Percentiles rank a stretch among this genome's conserved stretches.
Evolutionary conservation across 2,329 filamentous ascomycete species (phyloP).

Genomic region (Trichocomaceae sp.): DNA sequence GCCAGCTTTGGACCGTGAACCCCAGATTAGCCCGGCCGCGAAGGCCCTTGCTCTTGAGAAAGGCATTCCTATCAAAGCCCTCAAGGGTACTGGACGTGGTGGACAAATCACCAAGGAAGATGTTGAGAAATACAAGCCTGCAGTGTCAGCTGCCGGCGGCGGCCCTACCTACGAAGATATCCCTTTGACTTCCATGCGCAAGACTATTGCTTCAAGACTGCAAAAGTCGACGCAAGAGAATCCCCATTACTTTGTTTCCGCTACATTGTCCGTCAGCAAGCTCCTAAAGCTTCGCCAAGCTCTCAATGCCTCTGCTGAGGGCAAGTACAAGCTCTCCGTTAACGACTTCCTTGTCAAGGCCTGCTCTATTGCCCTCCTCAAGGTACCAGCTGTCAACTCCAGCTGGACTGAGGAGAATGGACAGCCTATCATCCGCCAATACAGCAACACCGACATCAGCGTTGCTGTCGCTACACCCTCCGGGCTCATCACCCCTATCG

Average conservation of each 20-base stretch:
- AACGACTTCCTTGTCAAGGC: conserved; percentile 99
- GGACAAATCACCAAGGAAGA: conserved; percentile 89
- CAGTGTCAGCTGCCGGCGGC: conserved; percentile 45
- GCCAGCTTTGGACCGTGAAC: conserved; percentile 74
- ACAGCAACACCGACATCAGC: conserved; percentile 87
- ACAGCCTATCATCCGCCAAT: conserved; percentile 75
- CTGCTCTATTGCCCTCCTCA: conserved; percentile 76
- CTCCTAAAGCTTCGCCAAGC: conserved; percentile 92
- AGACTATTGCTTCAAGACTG: conserved; percentile 89
- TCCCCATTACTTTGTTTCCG: conserved; percentile 96
- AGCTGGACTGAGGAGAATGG: conserved; percentile 80
- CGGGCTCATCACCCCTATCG: conserved; percentile 95
- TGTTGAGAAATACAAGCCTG: conserved; percentile 74
- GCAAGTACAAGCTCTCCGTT: conserved; percentile 98
- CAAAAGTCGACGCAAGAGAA: conserved; percentile 85
- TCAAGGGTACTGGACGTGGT: conserved; percentile 82
- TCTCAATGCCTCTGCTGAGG: conserved; percentile 79
- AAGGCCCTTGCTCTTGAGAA: conserved; percentile 80
- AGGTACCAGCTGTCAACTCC: conserved; percentile 93
- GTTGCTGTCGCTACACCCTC: conserved; percentile 90
- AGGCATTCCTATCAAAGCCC: conserved; percentile 64
- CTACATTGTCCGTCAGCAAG: conserved; percentile 85
- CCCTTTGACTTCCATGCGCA: conserved; percentile 88
- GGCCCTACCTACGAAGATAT: conserved; percentile 73
- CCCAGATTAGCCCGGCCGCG: conserved; percentile 64